Base-by-base conservation (phyloP, 371 early-diverging fungal genomes). In the Basidiobolus meristosporus region DNA sequence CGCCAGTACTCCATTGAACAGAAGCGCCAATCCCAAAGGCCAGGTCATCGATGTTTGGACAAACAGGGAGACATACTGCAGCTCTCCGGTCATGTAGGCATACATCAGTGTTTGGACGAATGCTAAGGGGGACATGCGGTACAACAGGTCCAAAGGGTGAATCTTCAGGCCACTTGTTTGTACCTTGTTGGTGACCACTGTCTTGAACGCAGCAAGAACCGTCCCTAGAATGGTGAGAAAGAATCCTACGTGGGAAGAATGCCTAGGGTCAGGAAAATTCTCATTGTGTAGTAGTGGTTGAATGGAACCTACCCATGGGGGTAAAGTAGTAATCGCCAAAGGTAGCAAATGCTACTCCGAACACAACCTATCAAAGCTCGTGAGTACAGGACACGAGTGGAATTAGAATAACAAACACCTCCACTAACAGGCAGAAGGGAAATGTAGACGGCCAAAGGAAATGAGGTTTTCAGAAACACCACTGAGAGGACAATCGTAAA, bases 331-430 rank as follows among this genome's bases (percentile, higher is more conserved):
- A 81, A 43, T 87, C 88, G 29, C 81, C 89, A 19, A 69, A 59
- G 3, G 87, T 88, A 17, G 89, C 80, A 53, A 86, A 63, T 33
- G 67, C 76, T 15, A 87, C 88, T 39, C 90, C 90, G 14, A 77
- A 37, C 7, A 85, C 72, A n/a, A 79, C 73, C 55, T 70, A 54
- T 22, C 9, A 39, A 33, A n/a, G 22, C 9, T 5, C 26, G 26
- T 26, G 26, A 26, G 26, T 9, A 26, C 26, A 9, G 9, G 26
- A 26, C 5, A 26, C 3, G 26, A 26, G 26, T 3, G 26, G 3
- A 26, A 26, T 26, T 26, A 9, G 9, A 26, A 26, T 26, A 9
- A 26, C 5, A 26, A 26, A 26, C 5, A n/a, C n/a, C n/a, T n/a
- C 26, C 26, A 26, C 26, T 26, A 55, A 76, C 69, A 17, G 76